phyloP scores from a whole-genome alignment of 225 moss, liverwort and hornwort species.

The Lunularia cruciata region DNA sequence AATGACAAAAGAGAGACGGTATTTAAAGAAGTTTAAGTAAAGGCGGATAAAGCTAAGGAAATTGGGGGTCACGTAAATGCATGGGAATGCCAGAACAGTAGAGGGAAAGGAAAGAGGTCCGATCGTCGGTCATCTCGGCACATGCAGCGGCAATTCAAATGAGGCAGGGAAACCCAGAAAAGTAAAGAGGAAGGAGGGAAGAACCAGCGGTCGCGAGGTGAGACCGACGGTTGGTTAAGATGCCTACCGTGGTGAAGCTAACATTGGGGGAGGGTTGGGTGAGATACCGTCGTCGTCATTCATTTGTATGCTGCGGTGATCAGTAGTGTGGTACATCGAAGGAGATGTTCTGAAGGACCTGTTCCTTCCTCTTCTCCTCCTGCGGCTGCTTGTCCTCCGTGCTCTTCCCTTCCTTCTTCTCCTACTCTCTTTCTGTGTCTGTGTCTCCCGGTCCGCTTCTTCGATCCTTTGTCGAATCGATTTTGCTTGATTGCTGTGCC shows the following conservation, averaged over 20 bases:
- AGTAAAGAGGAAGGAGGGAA: not conserved
- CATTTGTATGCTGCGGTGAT: too few relatives aligned
- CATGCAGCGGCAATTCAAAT: constrained; percentile 25
- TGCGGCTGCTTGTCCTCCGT: not conserved
- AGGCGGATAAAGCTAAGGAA: too few relatives aligned
- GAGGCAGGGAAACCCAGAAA: constrained; percentile 20
- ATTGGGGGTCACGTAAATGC: constrained; percentile 8
- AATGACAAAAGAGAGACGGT: too few relatives aligned
- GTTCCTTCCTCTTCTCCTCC: not conserved
- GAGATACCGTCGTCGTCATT: too few relatives aligned
- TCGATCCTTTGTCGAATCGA: not conserved
- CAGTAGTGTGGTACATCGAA: not conserved
- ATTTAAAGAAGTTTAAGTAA: too few relatives aligned
- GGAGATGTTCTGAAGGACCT: too few relatives aligned
- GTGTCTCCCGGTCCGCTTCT: too few relatives aligned
- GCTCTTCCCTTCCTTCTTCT: not conserved
- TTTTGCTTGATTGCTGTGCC: constrained; percentile 6
- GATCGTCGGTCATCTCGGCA: constrained; percentile 17
- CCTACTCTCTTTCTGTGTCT: not conserved
- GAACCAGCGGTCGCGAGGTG: not conserved
- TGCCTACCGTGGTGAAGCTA: constrained; percentile 13
- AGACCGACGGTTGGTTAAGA: not conserved
- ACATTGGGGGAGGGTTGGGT: not conserved
- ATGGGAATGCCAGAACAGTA: not conserved
- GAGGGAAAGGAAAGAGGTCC: constrained; percentile 14